Base-by-base conservation (phyloP, 1,139 yeast genomes). In the Geotrichum restrictum region DNA sequence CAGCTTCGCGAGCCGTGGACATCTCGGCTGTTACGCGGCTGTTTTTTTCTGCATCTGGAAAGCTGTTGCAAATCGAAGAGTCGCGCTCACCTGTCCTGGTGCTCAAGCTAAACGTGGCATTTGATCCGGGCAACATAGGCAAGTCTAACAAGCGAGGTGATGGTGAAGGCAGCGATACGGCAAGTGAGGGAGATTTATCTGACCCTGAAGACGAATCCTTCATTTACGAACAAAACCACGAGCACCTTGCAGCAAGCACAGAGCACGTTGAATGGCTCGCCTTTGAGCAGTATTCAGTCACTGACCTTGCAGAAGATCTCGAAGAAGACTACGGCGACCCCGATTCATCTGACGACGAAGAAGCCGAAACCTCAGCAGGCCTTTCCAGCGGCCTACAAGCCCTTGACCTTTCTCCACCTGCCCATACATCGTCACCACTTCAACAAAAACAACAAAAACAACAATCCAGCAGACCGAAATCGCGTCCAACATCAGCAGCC, bases 11-110 rank as follows among this genome's bases (percentile, higher is more conserved):
- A 2, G 57, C 56, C 2, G 64, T 78, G 32, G 74, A 78, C 45
- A 67, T 83, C 2, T 64, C 71, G 8, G 64, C 71, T 1, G 72
- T 86, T 2, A 70, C 76, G 5, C 74, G 83, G 56, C 67, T 85
- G 54, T 87, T 84, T 60, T 87, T 85, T 68, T 80, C 85, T 55
- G 87, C 86, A 1, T 83, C 91, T 1, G 94, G 94, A 0, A 76
- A 77, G 52, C 68, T 86, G 14, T 73, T 87, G 38, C 80, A 79
- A 52, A 70, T 87, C 16, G 88, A 83, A 41, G 88, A 81, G 43
- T 74, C 82, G 36, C 77, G 76, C 49, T 73, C 84, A 0, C 91
- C 95, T 0, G 93, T 87, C 0, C 70, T 87, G 49, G 85, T 86
- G 1, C 64, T 86, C 32, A 86, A 80, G 55, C 63, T 75, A 3